phyloP scores from a whole-genome alignment of 306 rosid genomes.

The Aeschynomene evenia region DNA sequence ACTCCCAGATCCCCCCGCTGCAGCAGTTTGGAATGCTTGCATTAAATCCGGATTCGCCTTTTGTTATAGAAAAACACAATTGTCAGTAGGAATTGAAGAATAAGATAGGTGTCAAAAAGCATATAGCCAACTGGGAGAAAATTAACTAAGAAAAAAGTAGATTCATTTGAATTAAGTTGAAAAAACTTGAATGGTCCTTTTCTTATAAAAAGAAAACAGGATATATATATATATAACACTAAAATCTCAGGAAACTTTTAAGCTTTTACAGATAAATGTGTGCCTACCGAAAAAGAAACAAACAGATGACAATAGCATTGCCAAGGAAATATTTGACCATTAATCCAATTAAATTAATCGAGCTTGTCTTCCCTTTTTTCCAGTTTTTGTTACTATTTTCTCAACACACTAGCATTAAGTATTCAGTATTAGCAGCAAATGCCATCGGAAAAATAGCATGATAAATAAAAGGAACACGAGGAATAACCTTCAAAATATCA shows the following conservation, averaged over 20 bases:
- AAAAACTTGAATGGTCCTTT: background rate
- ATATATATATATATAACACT: background rate
- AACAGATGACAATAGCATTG: background rate
- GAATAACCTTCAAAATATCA: constrained; percentile 68
- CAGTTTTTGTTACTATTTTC: background rate
- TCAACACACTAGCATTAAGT: background rate
- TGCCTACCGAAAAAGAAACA: background rate
- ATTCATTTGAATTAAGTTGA: background rate
- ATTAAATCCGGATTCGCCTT: constrained; percentile 75
- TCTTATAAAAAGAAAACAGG: background rate
- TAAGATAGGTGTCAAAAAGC: background rate
- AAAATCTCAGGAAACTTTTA: background rate
- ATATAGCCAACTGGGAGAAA: background rate
- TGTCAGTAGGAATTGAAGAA: background rate
- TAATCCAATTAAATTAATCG: background rate
- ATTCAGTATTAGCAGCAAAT: background rate
- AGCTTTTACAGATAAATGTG: background rate
- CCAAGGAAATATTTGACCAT: background rate
- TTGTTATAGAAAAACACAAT: background rate
- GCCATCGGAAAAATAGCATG: background rate
- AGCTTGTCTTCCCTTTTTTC: background rate
- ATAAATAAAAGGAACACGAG: background rate
- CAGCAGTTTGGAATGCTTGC: constrained; percentile 72
- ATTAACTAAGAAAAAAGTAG: background rate
- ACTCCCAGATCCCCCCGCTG: constrained; percentile 64